Percentiles rank a stretch among this genome's conserved stretches.
Evolutionary conservation across 202 grass and related monocot species (phyloP).

Genomic region (Zoysia matrella): DNA sequence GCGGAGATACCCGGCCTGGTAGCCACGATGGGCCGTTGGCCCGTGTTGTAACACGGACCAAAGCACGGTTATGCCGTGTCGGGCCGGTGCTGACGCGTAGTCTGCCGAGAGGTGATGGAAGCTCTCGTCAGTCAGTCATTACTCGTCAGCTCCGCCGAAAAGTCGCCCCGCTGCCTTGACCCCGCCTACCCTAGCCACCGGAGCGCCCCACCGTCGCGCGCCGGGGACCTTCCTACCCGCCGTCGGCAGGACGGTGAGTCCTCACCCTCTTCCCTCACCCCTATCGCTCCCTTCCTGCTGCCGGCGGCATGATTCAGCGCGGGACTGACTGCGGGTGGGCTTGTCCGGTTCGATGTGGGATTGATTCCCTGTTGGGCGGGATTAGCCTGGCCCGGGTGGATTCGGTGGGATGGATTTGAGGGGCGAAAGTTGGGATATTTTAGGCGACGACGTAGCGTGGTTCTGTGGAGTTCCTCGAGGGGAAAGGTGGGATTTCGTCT

Average conservation of each 20-base stretch:
- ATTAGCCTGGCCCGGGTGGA: neutral
- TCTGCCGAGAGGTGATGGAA: too few species aligned
- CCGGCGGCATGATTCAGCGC: neutral
- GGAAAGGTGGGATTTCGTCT: neutral
- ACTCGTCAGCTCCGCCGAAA: too few species aligned
- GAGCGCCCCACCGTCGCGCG: neutral
- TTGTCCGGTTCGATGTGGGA: neutral
- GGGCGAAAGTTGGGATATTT: neutral
- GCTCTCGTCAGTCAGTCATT: too few species aligned
- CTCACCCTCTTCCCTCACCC: neutral
- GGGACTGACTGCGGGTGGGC: neutral
- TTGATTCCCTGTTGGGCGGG: neutral
- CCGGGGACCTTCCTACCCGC: neutral
- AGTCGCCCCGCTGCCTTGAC: too few species aligned
- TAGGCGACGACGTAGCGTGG: neutral
- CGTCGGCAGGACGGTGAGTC: constrained; percentile 12
- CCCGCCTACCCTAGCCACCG: constrained; percentile 25
- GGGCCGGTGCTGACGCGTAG: too few species aligned
- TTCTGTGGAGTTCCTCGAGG: neutral
- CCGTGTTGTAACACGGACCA: too few species aligned
- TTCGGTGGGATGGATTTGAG: neutral
- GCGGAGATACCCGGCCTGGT: too few species aligned
- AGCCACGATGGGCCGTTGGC: too few species aligned
- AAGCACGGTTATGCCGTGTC: too few species aligned
- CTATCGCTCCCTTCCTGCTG: neutral